Conservation (phyloP, 2,329 filamentous ascomycete species). For the Hypocreales sp. region DNA sequence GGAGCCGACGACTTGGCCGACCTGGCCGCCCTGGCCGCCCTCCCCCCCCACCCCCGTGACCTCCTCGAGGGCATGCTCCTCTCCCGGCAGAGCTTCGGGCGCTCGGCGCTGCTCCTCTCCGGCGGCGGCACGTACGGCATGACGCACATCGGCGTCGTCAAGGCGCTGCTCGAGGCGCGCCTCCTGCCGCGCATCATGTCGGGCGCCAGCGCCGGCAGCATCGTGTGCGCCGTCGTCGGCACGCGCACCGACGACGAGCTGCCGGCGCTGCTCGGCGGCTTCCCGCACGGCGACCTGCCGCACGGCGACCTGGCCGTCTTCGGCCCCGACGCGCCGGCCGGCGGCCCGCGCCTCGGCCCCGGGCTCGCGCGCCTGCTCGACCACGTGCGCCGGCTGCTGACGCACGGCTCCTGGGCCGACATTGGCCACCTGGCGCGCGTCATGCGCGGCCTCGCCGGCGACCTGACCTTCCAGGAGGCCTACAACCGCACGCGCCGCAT, state of each 20-base stretch:
- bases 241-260: slow-evolving; percentile 66
- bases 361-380: too few relatives aligned
- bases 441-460: slow-evolving; percentile 66
- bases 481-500: slow-evolving; percentile 90
- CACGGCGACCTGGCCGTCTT: slow-evolving; percentile 75
- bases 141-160: slow-evolving; percentile 80
- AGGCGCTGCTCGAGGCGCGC: slow-evolving; percentile 58
- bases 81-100: slow-evolving; percentile 67
- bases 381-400: slow-evolving; percentile 58
- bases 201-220: slow-evolving; percentile 74
- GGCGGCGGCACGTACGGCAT: slow-evolving; percentile 84
- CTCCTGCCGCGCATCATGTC: slow-evolving; percentile 77
- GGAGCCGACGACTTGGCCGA: too few relatives aligned
- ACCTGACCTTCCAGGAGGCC: slow-evolving; percentile 89
- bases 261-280: slow-evolving; percentile 49
- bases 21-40: slow-evolving; percentile 38
- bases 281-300: too few relatives aligned
- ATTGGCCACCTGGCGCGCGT: slow-evolving; percentile 68
- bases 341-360: slow-evolving; percentile 40
- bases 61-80: slow-evolving; percentile 54
- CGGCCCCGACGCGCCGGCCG: too few relatives aligned
- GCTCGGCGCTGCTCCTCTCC: slow-evolving; percentile 68
- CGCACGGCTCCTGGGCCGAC: slow-evolving; percentile 73
- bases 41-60: slow-evolving; percentile 38
- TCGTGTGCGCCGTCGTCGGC: slow-evolving; percentile 69